phyloP scores from a whole-genome alignment of 2,329 filamentous ascomycete genomes.

The Exophiala sideris region DNA sequence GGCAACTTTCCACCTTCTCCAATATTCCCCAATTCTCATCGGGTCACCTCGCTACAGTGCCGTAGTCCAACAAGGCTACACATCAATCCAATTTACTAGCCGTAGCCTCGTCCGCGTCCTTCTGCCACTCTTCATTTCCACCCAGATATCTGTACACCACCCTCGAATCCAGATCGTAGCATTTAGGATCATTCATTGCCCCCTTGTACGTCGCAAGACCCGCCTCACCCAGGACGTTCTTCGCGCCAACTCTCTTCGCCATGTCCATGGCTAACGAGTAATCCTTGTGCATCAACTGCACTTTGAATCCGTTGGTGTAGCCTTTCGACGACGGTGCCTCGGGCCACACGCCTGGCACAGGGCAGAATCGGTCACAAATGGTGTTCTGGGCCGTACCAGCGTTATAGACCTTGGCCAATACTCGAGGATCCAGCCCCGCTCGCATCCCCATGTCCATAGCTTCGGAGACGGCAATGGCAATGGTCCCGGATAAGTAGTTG shows the following conservation, averaged over 20 bases:
- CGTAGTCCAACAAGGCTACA: background rate
- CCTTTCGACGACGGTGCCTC: conserved; percentile 49
- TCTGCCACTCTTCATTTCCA: conserved; percentile 34
- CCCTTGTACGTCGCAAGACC: conserved; percentile 53
- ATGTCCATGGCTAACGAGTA: conserved; percentile 55
- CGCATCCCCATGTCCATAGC: conserved; percentile 60
- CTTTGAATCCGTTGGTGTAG: conserved; percentile 56
- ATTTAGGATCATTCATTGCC: conserved; percentile 50
- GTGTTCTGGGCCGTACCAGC: conserved; percentile 52
- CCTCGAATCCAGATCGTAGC: conserved; percentile 54
- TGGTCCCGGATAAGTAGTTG: conserved; percentile 59
- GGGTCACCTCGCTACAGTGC: background rate
- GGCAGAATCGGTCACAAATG: conserved; percentile 52
- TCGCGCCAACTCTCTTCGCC: conserved; percentile 51
- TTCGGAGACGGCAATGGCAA: conserved; percentile 57
- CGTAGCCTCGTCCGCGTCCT: conserved; percentile 20
- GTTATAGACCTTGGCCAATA: conserved; percentile 51
- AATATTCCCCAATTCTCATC: background rate
- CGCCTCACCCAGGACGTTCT: conserved; percentile 48
- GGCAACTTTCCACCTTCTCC: background rate
- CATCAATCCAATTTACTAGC: conserved; percentile 11
- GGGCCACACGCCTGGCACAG: conserved; percentile 49
- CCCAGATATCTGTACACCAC: conserved; percentile 56
- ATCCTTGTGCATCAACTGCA: conserved; percentile 61
- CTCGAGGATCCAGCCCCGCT: conserved; percentile 53